Percentiles rank a stretch among this genome's conserved stretches.
These are phyloP conservation scores for Lophiotrema nucula DNA, from an alignment of 495 filamentous ascomycete species.

Conservation along the genomic window DNA sequence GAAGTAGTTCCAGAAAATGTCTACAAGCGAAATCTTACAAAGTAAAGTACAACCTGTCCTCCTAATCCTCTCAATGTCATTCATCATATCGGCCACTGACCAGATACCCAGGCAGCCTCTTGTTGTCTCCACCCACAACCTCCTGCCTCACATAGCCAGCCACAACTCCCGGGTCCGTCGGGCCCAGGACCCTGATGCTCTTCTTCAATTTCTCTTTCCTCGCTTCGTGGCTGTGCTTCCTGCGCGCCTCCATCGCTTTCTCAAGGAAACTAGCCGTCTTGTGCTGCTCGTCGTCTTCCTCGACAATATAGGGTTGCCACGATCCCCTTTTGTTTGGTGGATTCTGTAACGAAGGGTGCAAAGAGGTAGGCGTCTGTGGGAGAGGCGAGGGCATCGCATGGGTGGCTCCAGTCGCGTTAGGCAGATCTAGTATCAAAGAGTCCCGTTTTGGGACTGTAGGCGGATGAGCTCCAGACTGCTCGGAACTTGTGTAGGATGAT, in stretches of 20 bases:
- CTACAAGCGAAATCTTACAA: too few species aligned
- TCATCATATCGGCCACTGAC: constrained; percentile 4
- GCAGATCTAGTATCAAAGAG: too few species aligned
- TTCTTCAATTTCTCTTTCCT: constrained; percentile 25
- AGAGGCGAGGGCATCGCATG: too few species aligned
- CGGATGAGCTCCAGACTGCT: too few species aligned
- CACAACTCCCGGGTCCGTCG: constrained; percentile 28
- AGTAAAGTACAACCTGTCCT: too few species aligned
- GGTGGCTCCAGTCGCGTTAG: too few species aligned
- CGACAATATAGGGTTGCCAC: background rate
- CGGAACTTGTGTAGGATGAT: background rate
- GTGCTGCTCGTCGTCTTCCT: background rate
- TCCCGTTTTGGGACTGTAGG: too few species aligned
- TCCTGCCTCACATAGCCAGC: constrained; percentile 8
- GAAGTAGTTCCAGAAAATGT: too few species aligned
- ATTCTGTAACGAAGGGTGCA: background rate
- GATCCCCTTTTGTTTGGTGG: background rate
- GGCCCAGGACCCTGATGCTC: constrained; percentile 28
- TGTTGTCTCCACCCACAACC: background rate
- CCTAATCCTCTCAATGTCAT: background rate
- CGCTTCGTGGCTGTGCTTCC: constrained; percentile 1
- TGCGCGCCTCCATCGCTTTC: constrained; percentile 16
- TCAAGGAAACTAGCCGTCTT: constrained; percentile 15
- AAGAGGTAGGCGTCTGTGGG: background rate
- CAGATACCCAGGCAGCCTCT: constrained; percentile 24